Percentiles rank a stretch among this genome's conserved stretches.
Evolutionary conservation across 495 filamentous ascomycete genomes (phyloP).

Genomic region (Penicillium coprophilum): DNA sequence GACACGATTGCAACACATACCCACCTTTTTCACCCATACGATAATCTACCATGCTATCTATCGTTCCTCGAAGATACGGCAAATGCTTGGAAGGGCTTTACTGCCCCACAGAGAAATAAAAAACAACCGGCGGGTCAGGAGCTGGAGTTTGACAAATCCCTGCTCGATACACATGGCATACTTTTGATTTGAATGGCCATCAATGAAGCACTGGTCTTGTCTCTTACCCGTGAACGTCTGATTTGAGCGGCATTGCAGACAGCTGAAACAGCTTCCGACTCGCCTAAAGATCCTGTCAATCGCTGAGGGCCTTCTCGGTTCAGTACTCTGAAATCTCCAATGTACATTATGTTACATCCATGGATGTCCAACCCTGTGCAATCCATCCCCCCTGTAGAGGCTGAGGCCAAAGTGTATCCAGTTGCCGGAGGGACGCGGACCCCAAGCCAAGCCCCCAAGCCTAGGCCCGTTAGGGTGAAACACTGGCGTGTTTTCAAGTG

Average conservation of each 20-base stretch:
- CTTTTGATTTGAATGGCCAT: background rate
- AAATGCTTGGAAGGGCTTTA: background rate
- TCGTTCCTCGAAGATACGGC: background rate
- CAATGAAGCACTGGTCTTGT: background rate
- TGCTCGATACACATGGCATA: conserved; percentile 5
- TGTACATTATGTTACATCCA: conserved; percentile 1
- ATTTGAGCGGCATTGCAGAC: background rate
- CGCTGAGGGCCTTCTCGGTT: background rate
- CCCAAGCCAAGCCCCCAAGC: conserved; percentile 3
- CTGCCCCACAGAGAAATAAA: background rate
- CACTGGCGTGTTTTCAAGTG: conserved; percentile 39
- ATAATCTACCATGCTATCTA: conserved; percentile 14
- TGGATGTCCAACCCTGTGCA: background rate
- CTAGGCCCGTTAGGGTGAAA: conserved; percentile 33
- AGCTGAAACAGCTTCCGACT: background rate
- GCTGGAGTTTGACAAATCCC: conserved; percentile 3
- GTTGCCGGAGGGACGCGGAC: conserved; percentile 40
- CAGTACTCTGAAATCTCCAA: background rate
- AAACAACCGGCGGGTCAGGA: conserved; percentile 1
- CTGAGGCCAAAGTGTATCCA: conserved; percentile 4
- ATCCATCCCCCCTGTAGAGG: background rate
- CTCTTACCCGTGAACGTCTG: background rate
- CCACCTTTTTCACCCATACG: conserved; percentile 14
- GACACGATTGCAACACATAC: conserved; percentile 29
- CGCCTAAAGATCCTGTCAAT: background rate